Base-by-base conservation (phyloP, 129 eudicot species). In the Erigeron canadensis region DNA sequence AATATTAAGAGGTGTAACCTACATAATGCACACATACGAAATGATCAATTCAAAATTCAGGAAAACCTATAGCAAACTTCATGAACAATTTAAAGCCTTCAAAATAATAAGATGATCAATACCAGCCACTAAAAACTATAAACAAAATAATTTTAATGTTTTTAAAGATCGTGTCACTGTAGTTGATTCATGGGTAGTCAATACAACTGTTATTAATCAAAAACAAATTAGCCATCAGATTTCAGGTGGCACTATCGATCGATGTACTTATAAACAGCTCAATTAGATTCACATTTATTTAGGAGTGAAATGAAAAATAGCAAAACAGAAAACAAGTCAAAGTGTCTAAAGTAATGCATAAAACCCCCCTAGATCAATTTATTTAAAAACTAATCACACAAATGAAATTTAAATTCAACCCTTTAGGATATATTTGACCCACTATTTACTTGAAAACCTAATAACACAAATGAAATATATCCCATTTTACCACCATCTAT, bases 1-100 rank as follows among this genome's bases (percentile, higher is more conserved):
- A 53, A 92, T 86, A 46, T 85, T 67, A 40, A 77, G 88, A 51
- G 98, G 98, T 2, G 98, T 92, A 76, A 89, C 98, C 96, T 92
- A 89, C 18, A 16, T 15, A 58, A 41, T 7, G 48, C 9, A 7
- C 23, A 53, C 6, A 39, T 39, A 22, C 9, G 16, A 9, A 17
- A 48, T 41, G 13, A 71, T 67, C 50, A 66, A 11, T 6, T 22
- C 42, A 8, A 47, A 37, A 10, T 63, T 23, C 5, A 15, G 21
- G 48, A 7, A 44, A 6, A 44, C 8, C 5, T 34, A 4, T 7
- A 28, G 63, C 16, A 15, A 28, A 37, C 44, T 8, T 38, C 8
- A 63, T 0, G 45, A 37, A 54, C 19, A 7, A 34, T 63, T 42
- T 41, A 7, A 64, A 42, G 34, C 15, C 50, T 42, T 63, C 47